Conservation (phyloP, 805 yeast genomes). For the Starmerella cellae region DNA sequence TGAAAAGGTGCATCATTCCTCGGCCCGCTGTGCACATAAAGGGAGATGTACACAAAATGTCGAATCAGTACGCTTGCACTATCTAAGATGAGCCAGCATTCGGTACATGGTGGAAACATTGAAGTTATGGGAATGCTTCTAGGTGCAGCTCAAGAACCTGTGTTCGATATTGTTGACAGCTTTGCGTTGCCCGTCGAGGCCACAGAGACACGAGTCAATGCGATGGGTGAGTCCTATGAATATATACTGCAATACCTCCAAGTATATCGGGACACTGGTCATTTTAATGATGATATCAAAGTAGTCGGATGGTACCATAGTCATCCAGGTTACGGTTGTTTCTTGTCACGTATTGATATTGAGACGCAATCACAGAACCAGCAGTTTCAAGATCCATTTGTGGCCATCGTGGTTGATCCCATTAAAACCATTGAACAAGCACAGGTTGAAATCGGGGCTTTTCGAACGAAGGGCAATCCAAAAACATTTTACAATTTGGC, state of each 20-base stretch:
- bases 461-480: constrained; percentile 38
- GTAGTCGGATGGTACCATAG: constrained; percentile 96
- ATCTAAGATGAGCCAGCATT: constrained; percentile 76
- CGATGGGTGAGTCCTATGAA: constrained; percentile 86
- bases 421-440: constrained; percentile 86
- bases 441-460: constrained; percentile 94
- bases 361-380: constrained; percentile 93
- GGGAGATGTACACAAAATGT: constrained; percentile 29
- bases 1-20: background rate
- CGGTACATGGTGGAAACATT: constrained; percentile 68
- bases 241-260: constrained; percentile 79
- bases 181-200: constrained; percentile 90
- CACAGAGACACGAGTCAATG: constrained; percentile 90
- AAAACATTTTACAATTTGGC: constrained; percentile 52
- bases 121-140: constrained; percentile 94
- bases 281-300: constrained; percentile 48
- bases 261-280: constrained; percentile 33
- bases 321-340: constrained; percentile 95
- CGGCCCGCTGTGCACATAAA: background rate
- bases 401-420: constrained; percentile 96
- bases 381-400: constrained; percentile 86
- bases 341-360: constrained; percentile 89
- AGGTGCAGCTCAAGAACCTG: constrained; percentile 45
- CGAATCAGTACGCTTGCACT: constrained; percentile 76
- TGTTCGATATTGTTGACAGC: constrained; percentile 60